Evolutionary conservation across 225 moss, liverwort and hornwort species (phyloP), one percentile per base, ranked within the genome.

Genomic region (Lunularia cruciata): DNA sequence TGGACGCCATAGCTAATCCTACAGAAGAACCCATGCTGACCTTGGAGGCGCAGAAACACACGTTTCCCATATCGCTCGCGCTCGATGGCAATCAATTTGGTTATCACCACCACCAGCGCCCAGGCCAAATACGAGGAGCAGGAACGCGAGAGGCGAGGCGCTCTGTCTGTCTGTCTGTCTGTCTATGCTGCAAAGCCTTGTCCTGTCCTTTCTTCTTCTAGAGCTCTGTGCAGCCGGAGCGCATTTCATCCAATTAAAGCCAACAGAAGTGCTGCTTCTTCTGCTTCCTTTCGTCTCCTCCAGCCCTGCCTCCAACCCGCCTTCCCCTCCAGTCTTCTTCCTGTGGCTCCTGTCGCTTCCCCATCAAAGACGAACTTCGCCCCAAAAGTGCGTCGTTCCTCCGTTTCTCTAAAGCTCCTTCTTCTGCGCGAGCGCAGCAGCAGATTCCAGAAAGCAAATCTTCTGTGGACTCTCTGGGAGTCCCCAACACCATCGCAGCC

Each of bases 11-110:
- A 11, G 70, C 46, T 57, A 65, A 47, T 61, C 52, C 69, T 46
- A 65, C 52, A 60, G 59, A 56, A 59, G 76, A 76, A 46, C 68
- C 58, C 52, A 55, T 43, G 65, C 79, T 79, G 47, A 81, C 81
- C 81, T 81, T 73, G 23, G 77, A 65, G 13, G 53, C 73, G 70
- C 81, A 81, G 59, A 73, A 76, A 53, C 80, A 80, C 40, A 72
- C 3, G 37, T 77, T 81, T 47, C 81, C 81, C 81, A 81, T 81
- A 19, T 72, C 60, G 49, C 30, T 32, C 42, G 25, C 13, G 39
- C 25, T 26, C 8, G 22, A 61, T 23, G n/a, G 61, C 34, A 16
- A 60, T n/a, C n/a, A n/a, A n/a, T n/a, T n/a, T n/a, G n/a, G n/a
- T n/a, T n/a, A n/a, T n/a, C n/a, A 39, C 60, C 61, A 19, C 25